Evolutionary conservation across 495 filamentous ascomycete genomes (phyloP), one percentile per base, ranked within the genome.

Genomic region (Hypoxylon trugodes): DNA sequence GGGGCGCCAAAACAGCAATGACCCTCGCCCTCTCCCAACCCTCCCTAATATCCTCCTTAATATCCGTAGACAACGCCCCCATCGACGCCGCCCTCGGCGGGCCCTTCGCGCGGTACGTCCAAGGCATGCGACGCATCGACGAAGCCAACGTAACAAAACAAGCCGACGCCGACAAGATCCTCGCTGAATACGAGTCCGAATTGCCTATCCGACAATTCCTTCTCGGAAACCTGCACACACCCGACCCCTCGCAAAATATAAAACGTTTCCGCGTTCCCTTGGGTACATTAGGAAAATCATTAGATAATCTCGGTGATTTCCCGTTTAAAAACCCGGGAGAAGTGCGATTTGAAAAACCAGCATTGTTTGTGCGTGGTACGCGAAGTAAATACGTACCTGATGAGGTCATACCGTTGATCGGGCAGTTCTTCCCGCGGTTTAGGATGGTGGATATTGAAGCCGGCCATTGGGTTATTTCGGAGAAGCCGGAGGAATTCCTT

Each of bases 1-100:
- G 90, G 90, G 96, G 96, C 47, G 95, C 95, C 32, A 98, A 98
- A 81, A 87, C 89, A 2, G 94, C 91, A 48, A 97, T 98, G 94
- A 82, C 90, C 0, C 81, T 98, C 28, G 90, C 92, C 25, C 84
- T 98, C 12, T 79, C 81, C 22, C 76, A 82, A 0, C 90, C 91
- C 0, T 73, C 83, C 9, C 77, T 87, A 0, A 79, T 96, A 30
- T 80, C 80, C 1, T 84, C 85, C 64, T 69, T 98, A 21, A 82
- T 98, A 15, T 79, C 92, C 3, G 92, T 98, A 4, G 95, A 98
- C 79, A 98, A 98, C 70, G 92, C 93, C 4, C 95, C 95, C 2
- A 78, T 95, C 15, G 92, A 93, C 70, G 90, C 88, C 2, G 81
- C 80, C 0, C 79, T 98, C 6, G 79, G 82, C 48, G 85, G 84